Percentiles rank a stretch among this genome's conserved stretches.
Evolutionary conservation across 2,329 filamentous ascomycete species (phyloP).

Genomic region (Knoxdaviesia capensis): DNA sequence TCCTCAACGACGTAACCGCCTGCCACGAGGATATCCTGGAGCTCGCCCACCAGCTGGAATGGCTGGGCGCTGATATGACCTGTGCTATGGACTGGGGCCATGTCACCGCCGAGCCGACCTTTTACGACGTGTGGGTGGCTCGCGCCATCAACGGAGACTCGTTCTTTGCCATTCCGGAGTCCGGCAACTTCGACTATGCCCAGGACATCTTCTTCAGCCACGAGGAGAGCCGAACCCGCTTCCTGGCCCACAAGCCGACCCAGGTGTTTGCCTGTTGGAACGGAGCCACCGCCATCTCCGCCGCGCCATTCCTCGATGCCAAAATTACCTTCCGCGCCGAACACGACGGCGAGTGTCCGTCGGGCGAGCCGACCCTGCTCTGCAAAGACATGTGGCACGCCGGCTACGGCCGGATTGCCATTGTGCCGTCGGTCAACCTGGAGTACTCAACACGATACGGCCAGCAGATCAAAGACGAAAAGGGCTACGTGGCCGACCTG

Average conservation of each 20-base stretch:
- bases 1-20: constrained; percentile 31
- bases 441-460: constrained; percentile 28
- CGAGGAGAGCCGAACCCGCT: constrained; percentile 13
- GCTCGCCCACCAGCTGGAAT: constrained; percentile 24
- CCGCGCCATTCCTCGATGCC: constrained; percentile 22
- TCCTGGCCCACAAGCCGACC: constrained; percentile 21
- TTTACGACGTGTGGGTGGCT: constrained; percentile 37
- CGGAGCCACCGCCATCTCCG: constrained; percentile 27
- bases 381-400: constrained; percentile 34
- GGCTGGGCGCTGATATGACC: constrained; percentile 29
- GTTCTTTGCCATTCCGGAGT: constrained; percentile 30
- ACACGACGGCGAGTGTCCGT: constrained; percentile 22
- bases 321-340: constrained; percentile 23
- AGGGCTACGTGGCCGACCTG: constrained; percentile 25
- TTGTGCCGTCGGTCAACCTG: constrained; percentile 33
- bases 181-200: constrained; percentile 26
- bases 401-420: constrained; percentile 30
- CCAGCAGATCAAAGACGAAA: constrained; percentile 23
- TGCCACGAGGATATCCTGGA: constrained; percentile 37
- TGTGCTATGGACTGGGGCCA: constrained; percentile 40
- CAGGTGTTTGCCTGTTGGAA: constrained; percentile 45
- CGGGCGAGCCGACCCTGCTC: constrained; percentile 34
- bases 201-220: constrained; percentile 34
- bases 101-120: constrained; percentile 20
- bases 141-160: constrained; percentile 29